phyloP scores from a whole-genome alignment of 495 filamentous ascomycete species.

The Talaromyces liani region DNA sequence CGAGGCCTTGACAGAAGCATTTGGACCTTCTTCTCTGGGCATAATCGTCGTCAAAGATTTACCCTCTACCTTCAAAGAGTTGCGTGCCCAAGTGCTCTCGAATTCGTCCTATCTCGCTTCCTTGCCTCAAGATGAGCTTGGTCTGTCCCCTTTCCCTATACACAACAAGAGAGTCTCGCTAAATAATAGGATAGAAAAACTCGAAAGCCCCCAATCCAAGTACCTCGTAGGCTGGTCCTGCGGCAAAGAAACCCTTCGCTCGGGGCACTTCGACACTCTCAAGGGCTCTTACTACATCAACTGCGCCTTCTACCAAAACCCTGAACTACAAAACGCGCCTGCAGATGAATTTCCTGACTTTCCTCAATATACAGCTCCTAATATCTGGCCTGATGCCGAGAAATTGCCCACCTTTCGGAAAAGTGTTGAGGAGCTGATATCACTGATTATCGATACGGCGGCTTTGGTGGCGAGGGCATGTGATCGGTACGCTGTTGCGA shows the following conservation, averaged over 20 bases:
- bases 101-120: conserved; percentile 87
- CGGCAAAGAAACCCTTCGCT: conserved; percentile 89
- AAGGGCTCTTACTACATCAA: conserved; percentile 98
- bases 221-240: conserved; percentile 68
- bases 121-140: conserved; percentile 62
- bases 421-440: conserved; percentile 69
- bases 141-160: conserved; percentile 32
- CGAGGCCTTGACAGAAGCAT: conserved; percentile 70
- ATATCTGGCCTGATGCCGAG: conserved; percentile 72
- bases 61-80: conserved; percentile 54
- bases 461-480: conserved; percentile 81
- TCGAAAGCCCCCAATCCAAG: conserved; percentile 41
- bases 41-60: conserved; percentile 89
- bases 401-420: conserved; percentile 65
- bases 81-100: conserved; percentile 70
- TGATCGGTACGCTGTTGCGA: conserved; percentile 72
- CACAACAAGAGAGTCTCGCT: neutral
- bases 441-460: conserved; percentile 80
- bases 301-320: conserved; percentile 82
- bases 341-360: conserved; percentile 51
- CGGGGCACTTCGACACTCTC: conserved; percentile 79
- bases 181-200: conserved; percentile 25
- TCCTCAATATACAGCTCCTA: conserved; percentile 60
- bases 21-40: conserved; percentile 84
- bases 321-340: conserved; percentile 51